Evolutionary conservation across 192 early-diverging fungal species (phyloP).

Genomic region (Podila horticola): DNA sequence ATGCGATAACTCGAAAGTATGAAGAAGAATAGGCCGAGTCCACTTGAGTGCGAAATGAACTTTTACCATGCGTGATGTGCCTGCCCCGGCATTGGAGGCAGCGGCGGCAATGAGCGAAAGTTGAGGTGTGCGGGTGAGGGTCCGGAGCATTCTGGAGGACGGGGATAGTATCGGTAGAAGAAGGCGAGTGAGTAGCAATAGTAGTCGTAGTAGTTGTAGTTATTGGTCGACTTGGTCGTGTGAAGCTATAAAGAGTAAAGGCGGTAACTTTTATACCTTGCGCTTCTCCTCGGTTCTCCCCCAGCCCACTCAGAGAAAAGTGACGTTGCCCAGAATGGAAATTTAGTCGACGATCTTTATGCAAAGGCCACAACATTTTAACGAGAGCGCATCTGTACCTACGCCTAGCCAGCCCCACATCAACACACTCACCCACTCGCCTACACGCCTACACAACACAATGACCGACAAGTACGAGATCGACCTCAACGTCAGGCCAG

Average conservation of each 20-base stretch:
- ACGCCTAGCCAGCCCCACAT: neutral
- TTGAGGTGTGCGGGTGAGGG: conserved; percentile 10
- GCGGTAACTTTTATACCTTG: too few species aligned
- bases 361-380: neutral
- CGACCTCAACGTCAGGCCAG: conserved; percentile 45
- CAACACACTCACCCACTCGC: neutral
- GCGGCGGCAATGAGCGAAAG: conserved; percentile 8
- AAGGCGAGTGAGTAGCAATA: too few species aligned
- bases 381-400: neutral
- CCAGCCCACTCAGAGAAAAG: neutral
- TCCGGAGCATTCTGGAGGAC: conserved; percentile 17
- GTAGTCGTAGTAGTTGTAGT: too few species aligned
- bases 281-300: too few species aligned
- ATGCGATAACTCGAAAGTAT: neutral
- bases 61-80: conserved; percentile 4
- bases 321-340: conserved; percentile 2
- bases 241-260: neutral
- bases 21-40: neutral
- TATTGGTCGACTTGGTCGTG: too few species aligned
- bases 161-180: neutral
- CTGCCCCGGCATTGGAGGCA: neutral
- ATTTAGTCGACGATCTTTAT: neutral
- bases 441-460: neutral
- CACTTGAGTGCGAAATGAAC: neutral
- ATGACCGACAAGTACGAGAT: conserved; percentile 50